These are phyloP conservation scores for Danielozyma ontarioensis DNA, from an alignment of 805 yeast species.

Conservation along the genomic window DNA sequence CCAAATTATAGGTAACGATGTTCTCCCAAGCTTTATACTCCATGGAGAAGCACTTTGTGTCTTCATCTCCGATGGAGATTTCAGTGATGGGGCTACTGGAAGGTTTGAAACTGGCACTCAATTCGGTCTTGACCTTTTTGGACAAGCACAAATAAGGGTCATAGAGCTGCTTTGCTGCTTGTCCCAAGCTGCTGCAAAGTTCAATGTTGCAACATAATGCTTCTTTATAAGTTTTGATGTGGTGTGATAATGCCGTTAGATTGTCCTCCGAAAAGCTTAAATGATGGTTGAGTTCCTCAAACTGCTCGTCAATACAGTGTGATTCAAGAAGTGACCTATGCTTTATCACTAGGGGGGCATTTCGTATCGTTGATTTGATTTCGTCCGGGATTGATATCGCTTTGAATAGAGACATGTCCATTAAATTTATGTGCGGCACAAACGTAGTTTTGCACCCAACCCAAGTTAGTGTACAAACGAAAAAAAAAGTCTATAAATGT, in stretches of 20 bases:
- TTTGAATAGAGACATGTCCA: conserved; percentile 1
- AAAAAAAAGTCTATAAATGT: neutral
- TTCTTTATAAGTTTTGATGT: too few species aligned
- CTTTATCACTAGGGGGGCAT: conserved; percentile 27
- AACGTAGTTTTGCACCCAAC: neutral
- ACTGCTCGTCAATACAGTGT: conserved; percentile 35
- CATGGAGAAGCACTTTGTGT: neutral
- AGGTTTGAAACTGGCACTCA: too few species aligned
- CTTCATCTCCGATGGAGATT: too few species aligned
- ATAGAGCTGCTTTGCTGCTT: too few species aligned
- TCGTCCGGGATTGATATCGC: conserved; percentile 1
- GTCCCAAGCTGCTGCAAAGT: too few species aligned
- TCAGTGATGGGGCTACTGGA: too few species aligned
- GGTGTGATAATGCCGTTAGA: too few species aligned
- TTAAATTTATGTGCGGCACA: neutral
- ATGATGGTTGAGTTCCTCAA: conserved; percentile 22
- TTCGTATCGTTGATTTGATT: conserved; percentile 19
- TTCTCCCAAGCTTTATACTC: neutral
- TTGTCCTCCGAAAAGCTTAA: too few species aligned
- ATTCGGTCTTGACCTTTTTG: too few species aligned
- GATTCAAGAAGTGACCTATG: conserved; percentile 20
- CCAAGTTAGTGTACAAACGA: neutral
- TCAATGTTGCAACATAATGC: too few species aligned
- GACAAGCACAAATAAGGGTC: too few species aligned
- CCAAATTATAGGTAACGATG: conserved; percentile 12